Evolutionary conservation across 2,329 filamentous ascomycete genomes (phyloP).

Genomic region (Drechmeria coniospora): DNA sequence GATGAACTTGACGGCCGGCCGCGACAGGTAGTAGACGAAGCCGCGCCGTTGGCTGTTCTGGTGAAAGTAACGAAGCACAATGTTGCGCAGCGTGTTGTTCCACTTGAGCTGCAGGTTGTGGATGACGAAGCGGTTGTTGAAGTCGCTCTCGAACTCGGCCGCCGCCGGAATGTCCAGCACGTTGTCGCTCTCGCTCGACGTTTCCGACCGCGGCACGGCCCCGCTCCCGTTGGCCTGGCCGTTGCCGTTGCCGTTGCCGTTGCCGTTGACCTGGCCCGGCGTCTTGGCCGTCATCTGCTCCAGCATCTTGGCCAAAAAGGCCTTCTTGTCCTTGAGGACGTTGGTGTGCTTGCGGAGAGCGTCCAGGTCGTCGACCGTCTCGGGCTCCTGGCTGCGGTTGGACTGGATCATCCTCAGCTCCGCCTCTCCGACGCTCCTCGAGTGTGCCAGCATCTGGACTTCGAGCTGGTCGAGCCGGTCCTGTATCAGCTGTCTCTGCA

Average conservation of each 20-base stretch:
- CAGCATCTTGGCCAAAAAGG: conserved; percentile 43
- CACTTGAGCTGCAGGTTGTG: conserved; percentile 97
- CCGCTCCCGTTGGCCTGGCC: too few species aligned
- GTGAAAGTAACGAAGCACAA: conserved; percentile 91
- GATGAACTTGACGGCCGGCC: conserved; percentile 93
- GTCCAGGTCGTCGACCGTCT: conserved; percentile 43
- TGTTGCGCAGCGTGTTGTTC: conserved; percentile 93
- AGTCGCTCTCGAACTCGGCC: conserved; percentile 80
- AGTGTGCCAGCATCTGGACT: conserved; percentile 62
- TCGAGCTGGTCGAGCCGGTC: conserved; percentile 65
- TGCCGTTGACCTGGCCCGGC: conserved; percentile 12
- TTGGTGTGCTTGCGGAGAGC: conserved; percentile 38
- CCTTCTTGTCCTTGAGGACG: conserved; percentile 41
- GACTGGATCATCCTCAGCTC: conserved; percentile 49
- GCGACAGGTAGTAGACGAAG: conserved; percentile 95
- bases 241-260: conserved; percentile 11
- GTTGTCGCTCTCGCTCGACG: conserved; percentile 35
- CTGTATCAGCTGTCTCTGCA: conserved; percentile 76
- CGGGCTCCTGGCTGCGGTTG: conserved; percentile 27
- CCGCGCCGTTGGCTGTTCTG: conserved; percentile 91
- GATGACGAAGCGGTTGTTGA: conserved; percentile 95
- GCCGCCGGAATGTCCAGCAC: conserved; percentile 50
- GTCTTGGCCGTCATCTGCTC: conserved; percentile 28
- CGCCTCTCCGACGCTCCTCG: conserved; percentile 56
- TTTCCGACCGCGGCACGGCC: too few species aligned